Evolutionary conservation across 768 basidiomycete species (phyloP).

Genomic region (Lactarius vividus): DNA sequence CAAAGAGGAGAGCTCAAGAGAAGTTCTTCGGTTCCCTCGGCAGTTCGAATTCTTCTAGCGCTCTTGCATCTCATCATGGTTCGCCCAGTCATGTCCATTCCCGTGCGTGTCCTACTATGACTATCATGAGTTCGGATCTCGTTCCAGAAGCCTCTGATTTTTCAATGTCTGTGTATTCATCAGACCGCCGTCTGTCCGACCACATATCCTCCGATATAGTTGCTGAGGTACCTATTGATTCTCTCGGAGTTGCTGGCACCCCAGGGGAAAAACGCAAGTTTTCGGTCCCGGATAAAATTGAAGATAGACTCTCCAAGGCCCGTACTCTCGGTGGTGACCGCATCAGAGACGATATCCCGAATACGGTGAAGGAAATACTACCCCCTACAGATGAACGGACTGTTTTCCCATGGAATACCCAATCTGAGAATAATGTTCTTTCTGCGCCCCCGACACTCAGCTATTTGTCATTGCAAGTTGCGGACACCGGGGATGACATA

Average conservation of each 20-base stretch:
- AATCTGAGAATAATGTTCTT: conserved; percentile 20
- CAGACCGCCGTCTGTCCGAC: conserved; percentile 29
- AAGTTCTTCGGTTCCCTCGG: conserved; percentile 36
- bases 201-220: conserved; percentile 42
- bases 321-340: conserved; percentile 72
- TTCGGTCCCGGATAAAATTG: conserved; percentile 40
- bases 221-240: conserved; percentile 49
- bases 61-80: conserved; percentile 8
- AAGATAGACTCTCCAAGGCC: conserved; percentile 38
- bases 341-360: conserved; percentile 44
- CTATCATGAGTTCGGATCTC: neutral
- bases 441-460: conserved; percentile 46
- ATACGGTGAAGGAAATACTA: conserved; percentile 51
- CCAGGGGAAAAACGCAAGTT: conserved; percentile 53
- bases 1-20: conserved; percentile 50
- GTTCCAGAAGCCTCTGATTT: conserved; percentile 2
- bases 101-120: neutral
- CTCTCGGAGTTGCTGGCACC: conserved; percentile 35
- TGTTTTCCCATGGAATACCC: neutral
- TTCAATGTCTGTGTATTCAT: conserved; percentile 23
- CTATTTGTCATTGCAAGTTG: conserved; percentile 49
- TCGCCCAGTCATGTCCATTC: conserved; percentile 2
- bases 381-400: neutral
- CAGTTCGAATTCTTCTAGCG: conserved; percentile 26
- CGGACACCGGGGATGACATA: conserved; percentile 65